Percentiles rank a stretch among this genome's conserved stretches.
Evolutionary conservation across 768 basidiomycete species (phyloP).

Genomic region (Leccinum sublutescens): DNA sequence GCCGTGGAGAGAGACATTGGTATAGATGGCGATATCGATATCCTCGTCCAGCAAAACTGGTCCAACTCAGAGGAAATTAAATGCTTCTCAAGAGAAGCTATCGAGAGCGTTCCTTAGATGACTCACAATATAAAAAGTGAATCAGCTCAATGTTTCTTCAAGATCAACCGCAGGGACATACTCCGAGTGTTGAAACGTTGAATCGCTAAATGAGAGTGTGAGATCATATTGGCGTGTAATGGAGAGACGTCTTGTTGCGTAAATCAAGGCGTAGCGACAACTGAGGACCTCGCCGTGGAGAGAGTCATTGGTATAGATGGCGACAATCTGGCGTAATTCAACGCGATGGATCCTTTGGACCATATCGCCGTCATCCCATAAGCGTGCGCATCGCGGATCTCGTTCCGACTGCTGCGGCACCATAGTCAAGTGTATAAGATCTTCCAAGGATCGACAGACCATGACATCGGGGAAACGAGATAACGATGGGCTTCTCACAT

Average conservation of each 20-base stretch:
- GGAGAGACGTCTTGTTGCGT: not conserved
- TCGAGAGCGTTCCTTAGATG: not conserved
- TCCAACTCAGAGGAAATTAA: not conserved
- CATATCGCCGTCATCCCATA: not conserved
- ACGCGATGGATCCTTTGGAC: conserved; percentile 4
- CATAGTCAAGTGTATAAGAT: not conserved
- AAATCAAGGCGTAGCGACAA: not conserved
- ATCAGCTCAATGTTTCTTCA: not conserved
- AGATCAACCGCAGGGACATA: not conserved
- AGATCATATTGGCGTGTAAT: not conserved
- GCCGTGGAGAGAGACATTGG: too few relatives aligned
- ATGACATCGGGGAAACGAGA: not conserved
- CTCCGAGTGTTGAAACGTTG: not conserved
- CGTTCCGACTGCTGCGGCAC: conserved; percentile 2
- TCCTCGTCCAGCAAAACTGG: not conserved
- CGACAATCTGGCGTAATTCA: not conserved
- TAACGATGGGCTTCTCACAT: not conserved
- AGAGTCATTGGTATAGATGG: not conserved
- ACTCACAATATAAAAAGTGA: not conserved
- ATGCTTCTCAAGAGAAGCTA: not conserved
- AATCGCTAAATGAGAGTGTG: not conserved
- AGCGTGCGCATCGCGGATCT: not conserved
- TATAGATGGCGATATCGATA: not conserved
- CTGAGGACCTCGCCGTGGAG: not conserved
- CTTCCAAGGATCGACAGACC: conserved; percentile 13